Evolutionary conservation across 441 rosid species (phyloP).

Genomic region (Arabidopsis hybrid): DNA sequence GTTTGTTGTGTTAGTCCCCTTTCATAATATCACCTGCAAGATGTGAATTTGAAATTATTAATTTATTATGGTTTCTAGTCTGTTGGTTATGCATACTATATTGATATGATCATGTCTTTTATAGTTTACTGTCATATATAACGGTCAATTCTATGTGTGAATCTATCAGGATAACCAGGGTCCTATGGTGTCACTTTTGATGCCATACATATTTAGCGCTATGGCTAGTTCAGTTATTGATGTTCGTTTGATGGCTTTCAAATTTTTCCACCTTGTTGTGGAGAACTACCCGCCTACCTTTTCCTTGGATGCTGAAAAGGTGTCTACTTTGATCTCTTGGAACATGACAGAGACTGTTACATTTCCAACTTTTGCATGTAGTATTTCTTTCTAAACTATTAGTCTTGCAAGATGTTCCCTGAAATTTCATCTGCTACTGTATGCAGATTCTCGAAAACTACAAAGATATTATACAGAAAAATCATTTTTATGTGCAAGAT

Average conservation of each 20-base stretch:
- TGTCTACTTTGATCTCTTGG: conserved; percentile 40
- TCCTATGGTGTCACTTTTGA: conserved; percentile 68
- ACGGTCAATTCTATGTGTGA: conserved; percentile 44
- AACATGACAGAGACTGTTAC: background rate
- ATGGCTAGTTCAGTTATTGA: conserved; percentile 83
- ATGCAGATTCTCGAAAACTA: conserved; percentile 84
- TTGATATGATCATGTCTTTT: background rate
- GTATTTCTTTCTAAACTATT: background rate
- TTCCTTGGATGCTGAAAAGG: conserved; percentile 80
- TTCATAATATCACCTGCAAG: conserved; percentile 8
- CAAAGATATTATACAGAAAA: conserved; percentile 68
- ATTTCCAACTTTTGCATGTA: background rate
- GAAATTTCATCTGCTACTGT: conserved; percentile 9
- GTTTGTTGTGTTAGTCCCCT: background rate
- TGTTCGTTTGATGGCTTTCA: conserved; percentile 93
- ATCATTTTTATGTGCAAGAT: conserved; percentile 75
- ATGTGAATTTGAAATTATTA: background rate
- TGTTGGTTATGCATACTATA: background rate
- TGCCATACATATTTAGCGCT: conserved; percentile 82
- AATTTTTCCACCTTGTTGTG: conserved; percentile 71
- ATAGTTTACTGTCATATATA: conserved; percentile 10
- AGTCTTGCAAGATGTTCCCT: background rate
- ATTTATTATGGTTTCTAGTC: conserved; percentile 15
- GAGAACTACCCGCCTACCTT: conserved; percentile 72
- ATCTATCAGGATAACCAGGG: conserved; percentile 79